Evolutionary conservation across 1,284 basidiomycete species (phyloP).

Genomic region (Tylopilus orsonianus): DNA sequence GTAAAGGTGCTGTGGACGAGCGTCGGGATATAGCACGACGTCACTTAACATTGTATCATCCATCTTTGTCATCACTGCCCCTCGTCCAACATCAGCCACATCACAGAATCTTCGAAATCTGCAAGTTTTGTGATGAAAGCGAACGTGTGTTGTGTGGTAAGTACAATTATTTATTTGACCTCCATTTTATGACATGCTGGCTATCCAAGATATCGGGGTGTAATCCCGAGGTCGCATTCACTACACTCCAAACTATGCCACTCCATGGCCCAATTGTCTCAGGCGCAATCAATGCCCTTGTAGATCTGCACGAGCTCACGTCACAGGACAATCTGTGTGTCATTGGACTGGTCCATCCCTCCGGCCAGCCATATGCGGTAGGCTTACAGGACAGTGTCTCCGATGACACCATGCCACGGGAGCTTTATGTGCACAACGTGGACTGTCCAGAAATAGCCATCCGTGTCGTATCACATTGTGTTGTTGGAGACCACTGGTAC

Average conservation of each 20-base stretch:
- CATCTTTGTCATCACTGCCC: too few relatives aligned
- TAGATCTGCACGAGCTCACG: neutral
- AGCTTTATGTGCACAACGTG: too few relatives aligned
- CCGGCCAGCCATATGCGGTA: neutral
- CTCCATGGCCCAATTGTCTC: neutral
- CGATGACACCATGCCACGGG: too few relatives aligned
- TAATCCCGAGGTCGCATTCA: neutral
- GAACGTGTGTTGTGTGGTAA: neutral
- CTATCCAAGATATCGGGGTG: neutral
- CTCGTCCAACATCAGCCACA: too few relatives aligned
- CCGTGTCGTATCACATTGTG: neutral
- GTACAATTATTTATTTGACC: neutral
- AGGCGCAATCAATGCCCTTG: neutral
- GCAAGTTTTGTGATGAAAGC: too few relatives aligned
- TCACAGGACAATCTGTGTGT: neutral
- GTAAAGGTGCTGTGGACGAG: too few relatives aligned
- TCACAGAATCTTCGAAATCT: too few relatives aligned
- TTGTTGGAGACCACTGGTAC: neutral
- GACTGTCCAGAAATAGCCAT: neutral
- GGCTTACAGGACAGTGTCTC: too few relatives aligned
- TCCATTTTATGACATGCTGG: neutral
- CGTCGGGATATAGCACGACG: too few relatives aligned
- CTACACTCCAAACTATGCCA: too few relatives aligned
- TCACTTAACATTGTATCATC: too few relatives aligned
- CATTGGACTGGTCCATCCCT: neutral